Evolutionary conservation across 2,329 filamentous ascomycete genomes (phyloP), one percentile per base, ranked within the genome.

Genomic region (Didymella lethalis): DNA sequence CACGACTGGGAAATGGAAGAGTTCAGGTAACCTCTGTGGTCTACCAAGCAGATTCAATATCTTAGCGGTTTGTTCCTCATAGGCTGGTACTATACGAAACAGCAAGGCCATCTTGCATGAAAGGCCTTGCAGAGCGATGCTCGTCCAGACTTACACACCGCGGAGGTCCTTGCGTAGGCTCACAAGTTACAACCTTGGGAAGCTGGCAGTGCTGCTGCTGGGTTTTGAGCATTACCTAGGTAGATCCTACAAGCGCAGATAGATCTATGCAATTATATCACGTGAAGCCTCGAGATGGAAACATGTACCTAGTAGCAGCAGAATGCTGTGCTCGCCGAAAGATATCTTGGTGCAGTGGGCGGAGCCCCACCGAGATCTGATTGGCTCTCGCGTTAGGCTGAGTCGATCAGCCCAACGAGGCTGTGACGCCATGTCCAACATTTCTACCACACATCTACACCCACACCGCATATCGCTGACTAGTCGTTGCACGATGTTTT

Each of bases 401-500:
- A 14, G 32, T 36, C 26, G 45, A 40, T 29, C n/a, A 32, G 38
- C 38, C 25, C 41, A 18, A 56, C 18, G 10, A 32, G 25, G 45
- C 40, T 54, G 49, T 54, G 50, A 58, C 50, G 49, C 45, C 56
- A 58, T 54, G 3, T 43, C 46, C 20, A 12, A 54, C 10, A 44
- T 36, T 29, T 26, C 31, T 41, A 34, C 44, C 25, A 43, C n/a
- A 20, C 48, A 25, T 43, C 32, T 28, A 38, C 49, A 54, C 38
- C 45, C 28, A 44, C 40, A 49, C 45, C 44, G 38, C 49, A 16
- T 32, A 48, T 36, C 49, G 55, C 43, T 45, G 11, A 46, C 38
- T 40, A 49, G 20, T 41, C 36, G 16, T 31, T 34, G 31, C 65
- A 75, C 59, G 36, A 82, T 83, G 81, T 81, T 81, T 72, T 83